phyloP scores from a whole-genome alignment of 73 alveolate genomes.

The Urostyla sp. region DNA sequence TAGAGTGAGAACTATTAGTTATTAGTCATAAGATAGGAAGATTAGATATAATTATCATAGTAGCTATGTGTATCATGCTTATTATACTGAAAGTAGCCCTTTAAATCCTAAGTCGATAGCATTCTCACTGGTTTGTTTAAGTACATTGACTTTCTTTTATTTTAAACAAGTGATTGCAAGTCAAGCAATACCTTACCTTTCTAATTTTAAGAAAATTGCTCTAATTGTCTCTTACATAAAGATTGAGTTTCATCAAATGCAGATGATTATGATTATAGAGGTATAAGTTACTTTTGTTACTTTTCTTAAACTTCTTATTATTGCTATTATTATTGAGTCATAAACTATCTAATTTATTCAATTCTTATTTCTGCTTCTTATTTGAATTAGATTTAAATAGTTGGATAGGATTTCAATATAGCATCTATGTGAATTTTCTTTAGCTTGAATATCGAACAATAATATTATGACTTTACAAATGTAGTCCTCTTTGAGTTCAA shows the following conservation, averaged over 20 bases:
- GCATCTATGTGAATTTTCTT: slow-evolving; percentile 60
- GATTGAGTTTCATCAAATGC: neutral
- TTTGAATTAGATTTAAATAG: slow-evolving; percentile 36
- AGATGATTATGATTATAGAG: neutral
- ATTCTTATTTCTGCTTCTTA: slow-evolving; percentile 54
- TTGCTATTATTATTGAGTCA: neutral
- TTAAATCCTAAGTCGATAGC: too few relatives aligned
- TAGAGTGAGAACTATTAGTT: too few relatives aligned
- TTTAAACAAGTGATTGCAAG: too few relatives aligned
- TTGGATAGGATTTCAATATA: slow-evolving; percentile 51
- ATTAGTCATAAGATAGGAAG: too few relatives aligned
- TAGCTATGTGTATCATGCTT: too few relatives aligned
- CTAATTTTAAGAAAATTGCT: neutral
- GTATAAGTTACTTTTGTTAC: neutral
- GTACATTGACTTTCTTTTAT: too few relatives aligned
- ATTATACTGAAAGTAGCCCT: too few relatives aligned
- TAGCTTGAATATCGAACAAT: slow-evolving; percentile 57
- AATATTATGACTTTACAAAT: slow-evolving; percentile 67
- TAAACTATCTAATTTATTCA: slow-evolving; percentile 6
- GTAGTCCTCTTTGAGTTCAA: slow-evolving; percentile 56
- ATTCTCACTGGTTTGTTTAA: too few relatives aligned
- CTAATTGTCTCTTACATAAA: neutral
- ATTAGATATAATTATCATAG: too few relatives aligned
- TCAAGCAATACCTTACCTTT: too few relatives aligned
- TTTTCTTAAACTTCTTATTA: neutral